Conservation (phyloP, 371 early-diverging fungal genomes). For the Actinomortierella ambigua region DNA sequence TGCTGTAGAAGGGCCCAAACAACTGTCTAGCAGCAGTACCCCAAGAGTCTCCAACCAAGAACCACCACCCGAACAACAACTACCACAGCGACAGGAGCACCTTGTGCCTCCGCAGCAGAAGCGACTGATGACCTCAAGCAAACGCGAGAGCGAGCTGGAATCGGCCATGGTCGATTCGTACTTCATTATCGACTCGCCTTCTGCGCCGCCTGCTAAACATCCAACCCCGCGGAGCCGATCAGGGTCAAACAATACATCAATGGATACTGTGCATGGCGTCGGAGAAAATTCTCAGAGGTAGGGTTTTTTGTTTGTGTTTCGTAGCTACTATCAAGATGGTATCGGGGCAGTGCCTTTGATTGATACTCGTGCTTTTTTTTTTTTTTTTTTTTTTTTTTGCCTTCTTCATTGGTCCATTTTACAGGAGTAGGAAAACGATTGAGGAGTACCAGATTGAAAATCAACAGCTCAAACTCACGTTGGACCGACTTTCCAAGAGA, state of each 20-base stretch:
- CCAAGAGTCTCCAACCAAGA: too few relatives aligned
- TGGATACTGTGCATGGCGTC: neutral
- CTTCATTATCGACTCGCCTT: slow-evolving; percentile 37
- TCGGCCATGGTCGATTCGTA: slow-evolving; percentile 39
- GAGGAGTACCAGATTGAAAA: slow-evolving; percentile 77
- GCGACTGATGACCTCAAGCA: too few relatives aligned
- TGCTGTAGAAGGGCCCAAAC: too few relatives aligned
- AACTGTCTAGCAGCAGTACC: too few relatives aligned
- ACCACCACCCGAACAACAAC: too few relatives aligned
- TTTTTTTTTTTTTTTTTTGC: neutral
- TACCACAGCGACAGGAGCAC: too few relatives aligned
- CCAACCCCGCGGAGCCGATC: too few relatives aligned
- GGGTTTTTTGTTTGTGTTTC: neutral
- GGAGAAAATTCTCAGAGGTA: neutral
- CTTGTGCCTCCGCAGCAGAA: too few relatives aligned
- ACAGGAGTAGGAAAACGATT: slow-evolving; percentile 48
- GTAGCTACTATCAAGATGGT: neutral
- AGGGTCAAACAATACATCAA: too few relatives aligned
- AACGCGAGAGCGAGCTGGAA: too few relatives aligned
- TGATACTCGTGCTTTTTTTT: neutral
- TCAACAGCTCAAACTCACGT: slow-evolving; percentile 62
- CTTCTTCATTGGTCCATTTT: too few relatives aligned
- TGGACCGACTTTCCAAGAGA: slow-evolving; percentile 63
- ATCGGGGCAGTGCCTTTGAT: neutral
- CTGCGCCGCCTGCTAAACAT: neutral